Evolutionary conservation across 1,284 basidiomycete species (phyloP).

Genomic region (Ceratorhiza oryzae-sativae): DNA sequence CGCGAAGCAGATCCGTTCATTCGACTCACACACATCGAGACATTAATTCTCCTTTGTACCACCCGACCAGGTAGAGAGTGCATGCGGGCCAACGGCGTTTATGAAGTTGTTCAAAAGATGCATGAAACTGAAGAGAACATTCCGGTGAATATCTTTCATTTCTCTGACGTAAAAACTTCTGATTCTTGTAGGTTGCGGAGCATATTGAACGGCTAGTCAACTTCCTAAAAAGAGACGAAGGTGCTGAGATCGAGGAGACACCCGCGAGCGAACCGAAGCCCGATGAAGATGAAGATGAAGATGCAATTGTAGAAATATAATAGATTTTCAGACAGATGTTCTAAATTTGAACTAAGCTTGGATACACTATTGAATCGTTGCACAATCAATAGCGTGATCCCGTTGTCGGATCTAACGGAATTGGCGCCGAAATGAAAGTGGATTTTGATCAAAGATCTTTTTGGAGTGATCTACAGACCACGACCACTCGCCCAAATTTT

Average conservation of each 20-base stretch:
- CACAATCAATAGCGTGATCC: too few species aligned
- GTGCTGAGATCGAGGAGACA: conserved; percentile 56
- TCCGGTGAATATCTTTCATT: conserved; percentile 10
- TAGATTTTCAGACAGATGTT: background rate
- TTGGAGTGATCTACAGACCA: conserved; percentile 12
- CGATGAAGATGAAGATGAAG: conserved; percentile 30
- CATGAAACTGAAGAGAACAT: conserved; percentile 72
- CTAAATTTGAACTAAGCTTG: background rate
- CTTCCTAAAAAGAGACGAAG: conserved; percentile 75
- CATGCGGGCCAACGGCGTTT: conserved; percentile 82
- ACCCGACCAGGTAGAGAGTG: conserved; percentile 87
- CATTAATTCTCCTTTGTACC: conserved; percentile 86
- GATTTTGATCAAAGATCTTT: conserved; percentile 19
- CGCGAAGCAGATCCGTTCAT: conserved; percentile 84
- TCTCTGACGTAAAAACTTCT: too few species aligned
- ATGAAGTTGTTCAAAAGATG: conserved; percentile 82
- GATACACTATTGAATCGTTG: too few species aligned
- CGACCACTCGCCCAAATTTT: conserved; percentile 15
- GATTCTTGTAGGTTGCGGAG: conserved; percentile 58
- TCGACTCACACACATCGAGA: conserved; percentile 87
- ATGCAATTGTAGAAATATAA: conserved; percentile 40
- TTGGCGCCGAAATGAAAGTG: conserved; percentile 22
- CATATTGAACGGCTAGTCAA: conserved; percentile 77
- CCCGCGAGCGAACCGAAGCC: conserved; percentile 39
- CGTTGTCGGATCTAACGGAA: background rate